These are phyloP conservation scores for Daldinia sp. DNA, from an alignment of 2,329 filamentous ascomycete species.

Conservation along the genomic window DNA sequence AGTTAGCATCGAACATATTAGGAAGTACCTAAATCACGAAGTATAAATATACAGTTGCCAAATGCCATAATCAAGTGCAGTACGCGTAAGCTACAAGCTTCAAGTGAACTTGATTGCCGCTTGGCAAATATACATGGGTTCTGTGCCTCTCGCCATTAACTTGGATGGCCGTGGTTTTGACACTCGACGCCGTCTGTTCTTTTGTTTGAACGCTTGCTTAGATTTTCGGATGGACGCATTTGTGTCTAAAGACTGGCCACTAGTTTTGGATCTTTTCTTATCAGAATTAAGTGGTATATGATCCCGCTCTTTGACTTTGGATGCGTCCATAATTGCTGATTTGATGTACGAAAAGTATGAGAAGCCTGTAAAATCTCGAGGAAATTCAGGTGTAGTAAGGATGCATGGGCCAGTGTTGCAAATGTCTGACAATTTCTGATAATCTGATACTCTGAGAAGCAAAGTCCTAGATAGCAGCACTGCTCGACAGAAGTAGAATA, in stretches of 20 bases:
- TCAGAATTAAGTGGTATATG: conserved; percentile 33
- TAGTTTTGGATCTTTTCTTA: conserved; percentile 26
- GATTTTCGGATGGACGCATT: conserved; percentile 22
- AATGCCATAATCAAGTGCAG: conserved; percentile 20
- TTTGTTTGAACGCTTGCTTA: conserved; percentile 27
- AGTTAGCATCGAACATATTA: conserved; percentile 36
- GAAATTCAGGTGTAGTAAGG: conserved; percentile 36
- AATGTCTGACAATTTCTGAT: conserved; percentile 16
- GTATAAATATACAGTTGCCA: conserved; percentile 15
- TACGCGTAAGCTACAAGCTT: conserved; percentile 28
- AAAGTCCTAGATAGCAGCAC: conserved; percentile 49
- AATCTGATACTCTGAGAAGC: conserved; percentile 33
- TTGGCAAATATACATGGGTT: conserved; percentile 35
- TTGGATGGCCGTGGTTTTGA: conserved; percentile 26
- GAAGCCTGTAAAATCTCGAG: no score
- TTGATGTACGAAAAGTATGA: conserved; percentile 32
- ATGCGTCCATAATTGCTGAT: conserved; percentile 29
- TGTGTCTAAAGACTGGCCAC: conserved; percentile 26
- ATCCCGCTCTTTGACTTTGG: conserved; percentile 33
- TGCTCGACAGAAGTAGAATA: conserved; percentile 51
- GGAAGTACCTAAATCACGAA: conserved; percentile 21
- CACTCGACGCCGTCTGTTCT: conserved; percentile 37
- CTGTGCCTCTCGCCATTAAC: conserved; percentile 27
- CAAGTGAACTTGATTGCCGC: conserved; percentile 27
- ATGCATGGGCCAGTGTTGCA: conserved; percentile 37